phyloP scores from a whole-genome alignment of 805 yeast genomes.

The Teunomyces cretensis region DNA sequence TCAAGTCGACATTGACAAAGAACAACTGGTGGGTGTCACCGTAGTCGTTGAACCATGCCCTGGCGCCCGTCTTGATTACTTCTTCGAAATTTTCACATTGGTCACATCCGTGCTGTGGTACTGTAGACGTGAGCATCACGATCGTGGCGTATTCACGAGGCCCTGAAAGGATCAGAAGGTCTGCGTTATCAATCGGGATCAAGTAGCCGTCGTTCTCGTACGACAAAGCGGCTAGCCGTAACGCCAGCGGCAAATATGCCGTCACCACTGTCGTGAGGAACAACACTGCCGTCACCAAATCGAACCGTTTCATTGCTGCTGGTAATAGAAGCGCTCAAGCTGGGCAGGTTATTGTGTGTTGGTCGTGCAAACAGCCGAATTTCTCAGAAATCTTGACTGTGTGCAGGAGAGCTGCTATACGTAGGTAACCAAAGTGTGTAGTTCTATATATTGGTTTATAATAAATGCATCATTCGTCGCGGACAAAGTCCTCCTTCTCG shows the following conservation, averaged over 20 bases:
- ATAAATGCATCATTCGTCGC: conserved; percentile 3
- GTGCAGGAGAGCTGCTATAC: too few species aligned
- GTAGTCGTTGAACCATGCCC: conserved; percentile 45
- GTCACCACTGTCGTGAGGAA: neutral
- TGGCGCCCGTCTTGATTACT: conserved; percentile 40
- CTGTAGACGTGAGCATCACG: conserved; percentile 52
- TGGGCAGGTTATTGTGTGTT: too few species aligned
- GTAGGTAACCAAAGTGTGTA: too few species aligned
- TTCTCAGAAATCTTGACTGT: too few species aligned
- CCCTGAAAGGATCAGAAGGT: conserved; percentile 45
- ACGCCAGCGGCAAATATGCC: neutral
- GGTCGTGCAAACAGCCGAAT: too few species aligned
- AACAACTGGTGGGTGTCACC: conserved; percentile 40
- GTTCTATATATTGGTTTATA: neutral
- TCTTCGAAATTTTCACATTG: conserved; percentile 47
- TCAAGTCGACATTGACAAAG: conserved; percentile 53
- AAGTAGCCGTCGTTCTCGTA: conserved; percentile 26
- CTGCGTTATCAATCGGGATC: conserved; percentile 41
- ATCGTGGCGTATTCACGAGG: conserved; percentile 52
- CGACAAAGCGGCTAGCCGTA: neutral
- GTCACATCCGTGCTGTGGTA: conserved; percentile 43
- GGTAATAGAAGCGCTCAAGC: too few species aligned
- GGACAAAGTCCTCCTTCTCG: conserved; percentile 60
- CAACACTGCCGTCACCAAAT: neutral
- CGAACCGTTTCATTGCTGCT: neutral